Conservation (phyloP, 2,329 filamentous ascomycete genomes). For the Trichoderma aggressivum region DNA sequence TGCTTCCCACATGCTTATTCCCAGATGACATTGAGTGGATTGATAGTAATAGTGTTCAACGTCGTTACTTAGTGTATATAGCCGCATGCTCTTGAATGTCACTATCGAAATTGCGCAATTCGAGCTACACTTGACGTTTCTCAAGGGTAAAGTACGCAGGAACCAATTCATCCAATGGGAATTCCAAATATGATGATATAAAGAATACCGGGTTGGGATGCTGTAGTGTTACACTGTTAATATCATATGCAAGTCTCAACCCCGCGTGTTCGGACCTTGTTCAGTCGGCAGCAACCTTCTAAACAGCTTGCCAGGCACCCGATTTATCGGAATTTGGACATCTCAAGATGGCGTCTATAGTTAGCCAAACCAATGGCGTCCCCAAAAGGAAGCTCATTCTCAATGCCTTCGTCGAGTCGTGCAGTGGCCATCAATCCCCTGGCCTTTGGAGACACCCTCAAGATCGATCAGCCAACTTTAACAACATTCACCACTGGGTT, state of each 20-base stretch:
- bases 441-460: slow-evolving; percentile 58
- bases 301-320: background rate
- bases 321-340: background rate
- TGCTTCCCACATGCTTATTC: background rate
- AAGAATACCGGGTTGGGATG: background rate
- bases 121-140: background rate
- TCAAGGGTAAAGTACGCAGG: background rate
- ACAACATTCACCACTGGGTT: slow-evolving; percentile 58
- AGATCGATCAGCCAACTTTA: slow-evolving; percentile 60
- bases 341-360: background rate
- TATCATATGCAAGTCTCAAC: background rate
- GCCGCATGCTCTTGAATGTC: background rate
- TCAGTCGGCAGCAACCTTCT: background rate
- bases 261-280: background rate
- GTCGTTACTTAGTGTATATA: background rate
- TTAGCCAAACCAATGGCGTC: background rate
- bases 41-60: background rate
- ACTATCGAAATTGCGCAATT: slow-evolving; percentile 16
- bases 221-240: background rate
- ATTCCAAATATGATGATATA: background rate
- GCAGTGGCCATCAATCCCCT: slow-evolving; percentile 45
- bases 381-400: slow-evolving; percentile 40
- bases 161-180: background rate
- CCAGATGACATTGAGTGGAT: background rate
- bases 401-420: slow-evolving; percentile 42